phyloP scores from a whole-genome alignment of 495 filamentous ascomycete species.

The Aspergillus affinis region DNA sequence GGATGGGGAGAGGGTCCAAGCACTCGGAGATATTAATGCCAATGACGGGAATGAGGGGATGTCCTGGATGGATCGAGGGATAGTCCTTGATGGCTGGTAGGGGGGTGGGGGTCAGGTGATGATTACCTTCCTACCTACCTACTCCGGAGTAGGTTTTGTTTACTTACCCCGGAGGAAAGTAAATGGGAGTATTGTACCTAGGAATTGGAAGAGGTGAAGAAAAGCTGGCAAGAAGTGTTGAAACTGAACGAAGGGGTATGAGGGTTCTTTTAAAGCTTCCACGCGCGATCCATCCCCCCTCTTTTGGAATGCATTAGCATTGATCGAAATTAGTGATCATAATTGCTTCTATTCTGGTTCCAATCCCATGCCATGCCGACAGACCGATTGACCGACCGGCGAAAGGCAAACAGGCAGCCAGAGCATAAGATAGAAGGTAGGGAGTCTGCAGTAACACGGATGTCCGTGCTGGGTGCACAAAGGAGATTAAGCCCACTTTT shows the following conservation, averaged over 20 bases:
- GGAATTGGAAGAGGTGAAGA: not conserved
- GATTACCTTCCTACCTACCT: too few species aligned
- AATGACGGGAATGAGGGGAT: constrained; percentile 16
- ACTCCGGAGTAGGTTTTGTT: too few species aligned
- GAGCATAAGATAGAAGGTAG: too few species aligned
- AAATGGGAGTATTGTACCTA: too few species aligned
- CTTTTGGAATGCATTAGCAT: too few species aligned
- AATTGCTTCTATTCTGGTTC: too few species aligned
- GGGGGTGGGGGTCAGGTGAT: constrained; percentile 10
- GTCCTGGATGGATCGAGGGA: not conserved
- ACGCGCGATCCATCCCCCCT: too few species aligned
- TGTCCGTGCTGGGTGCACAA: constrained; percentile 38
- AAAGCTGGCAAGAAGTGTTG: not conserved
- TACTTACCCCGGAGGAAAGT: too few species aligned
- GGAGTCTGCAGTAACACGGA: constrained; percentile 27
- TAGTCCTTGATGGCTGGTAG: not conserved
- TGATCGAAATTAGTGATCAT: too few species aligned
- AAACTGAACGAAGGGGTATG: not conserved
- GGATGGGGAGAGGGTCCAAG: constrained; percentile 16
- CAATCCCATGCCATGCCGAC: too few species aligned
- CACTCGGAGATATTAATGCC: constrained; percentile 18
- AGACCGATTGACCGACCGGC: too few species aligned
- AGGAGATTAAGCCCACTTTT: constrained; percentile 47
- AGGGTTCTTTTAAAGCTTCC: not conserved
- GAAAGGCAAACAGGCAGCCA: too few species aligned